A percentile compares a stretch with the other conserved stretches of the same genome.
phyloP scores from a whole-genome alignment of 176 grass and related monocot species.

The Otatea glauca region DNA sequence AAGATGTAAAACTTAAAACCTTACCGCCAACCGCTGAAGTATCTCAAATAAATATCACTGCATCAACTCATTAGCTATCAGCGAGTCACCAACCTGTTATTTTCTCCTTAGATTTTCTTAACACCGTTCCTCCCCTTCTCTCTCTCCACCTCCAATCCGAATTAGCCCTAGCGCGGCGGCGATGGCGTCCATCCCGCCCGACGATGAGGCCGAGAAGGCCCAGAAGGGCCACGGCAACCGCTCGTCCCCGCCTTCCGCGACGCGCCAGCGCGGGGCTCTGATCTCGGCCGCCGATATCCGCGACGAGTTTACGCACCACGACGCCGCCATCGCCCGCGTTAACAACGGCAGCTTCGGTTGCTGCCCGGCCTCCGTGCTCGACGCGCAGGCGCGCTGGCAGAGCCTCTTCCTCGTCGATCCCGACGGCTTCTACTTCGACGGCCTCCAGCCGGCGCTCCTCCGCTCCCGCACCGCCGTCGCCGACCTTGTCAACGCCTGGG shows the following conservation, averaged over 20 bases:
- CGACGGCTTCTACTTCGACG: conserved; percentile 80
- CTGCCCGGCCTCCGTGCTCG: conserved; percentile 77
- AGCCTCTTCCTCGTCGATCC: conserved; percentile 74
- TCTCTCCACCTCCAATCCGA: conserved; percentile 22
- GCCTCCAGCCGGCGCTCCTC: conserved; percentile 60
- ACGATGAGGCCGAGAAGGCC: conserved; percentile 44
- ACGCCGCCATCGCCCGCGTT: conserved; percentile 62
- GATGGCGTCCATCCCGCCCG: conserved; percentile 47
- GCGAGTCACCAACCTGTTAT: not conserved
- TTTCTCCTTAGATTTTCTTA: conserved; percentile 33
- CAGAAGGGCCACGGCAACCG: conserved; percentile 49
- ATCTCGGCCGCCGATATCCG: conserved; percentile 59
- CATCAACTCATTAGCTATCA: not conserved
- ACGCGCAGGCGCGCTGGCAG: conserved; percentile 69
- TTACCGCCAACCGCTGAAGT: too few relatives aligned
- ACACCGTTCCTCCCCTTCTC: not conserved
- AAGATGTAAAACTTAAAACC: too few relatives aligned
- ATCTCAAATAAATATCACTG: too few relatives aligned
- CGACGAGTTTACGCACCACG: conserved; percentile 86
- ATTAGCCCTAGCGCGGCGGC: conserved; percentile 47
- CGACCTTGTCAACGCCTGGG: conserved; percentile 53
- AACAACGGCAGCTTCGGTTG: conserved; percentile 97
- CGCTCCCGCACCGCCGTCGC: conserved; percentile 63
- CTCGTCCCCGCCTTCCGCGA: conserved; percentile 31
- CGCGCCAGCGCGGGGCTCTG: conserved; percentile 42